These are phyloP conservation scores for Euphorbia tirucalli DNA, from an alignment of 345 rosid species.

Conservation along the genomic window DNA sequence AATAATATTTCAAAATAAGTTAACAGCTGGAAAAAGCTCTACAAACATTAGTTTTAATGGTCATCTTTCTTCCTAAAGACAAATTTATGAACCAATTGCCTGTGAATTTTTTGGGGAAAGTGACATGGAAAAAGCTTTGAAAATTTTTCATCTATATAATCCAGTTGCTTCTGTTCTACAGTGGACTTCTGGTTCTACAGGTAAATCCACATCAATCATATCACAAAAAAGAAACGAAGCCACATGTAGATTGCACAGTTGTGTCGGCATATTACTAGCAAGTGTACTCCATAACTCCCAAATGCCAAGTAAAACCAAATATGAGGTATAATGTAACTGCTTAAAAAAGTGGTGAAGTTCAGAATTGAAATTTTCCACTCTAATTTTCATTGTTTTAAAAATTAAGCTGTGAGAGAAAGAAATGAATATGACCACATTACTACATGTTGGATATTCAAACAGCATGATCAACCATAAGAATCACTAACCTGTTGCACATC, in stretches of 20 bases:
- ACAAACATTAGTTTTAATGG: background rate
- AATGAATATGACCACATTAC: background rate
- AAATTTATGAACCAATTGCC: background rate
- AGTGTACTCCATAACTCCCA: background rate
- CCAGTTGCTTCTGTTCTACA: conserved; percentile 3
- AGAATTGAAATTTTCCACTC: background rate
- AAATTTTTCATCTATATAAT: background rate
- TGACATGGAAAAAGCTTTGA: conserved; percentile 1
- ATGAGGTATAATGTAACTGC: background rate
- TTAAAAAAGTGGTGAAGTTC: background rate
- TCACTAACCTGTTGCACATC: conserved; percentile 71
- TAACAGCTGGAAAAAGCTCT: background rate
- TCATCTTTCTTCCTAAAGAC: background rate
- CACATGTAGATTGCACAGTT: background rate
- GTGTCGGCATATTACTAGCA: background rate
- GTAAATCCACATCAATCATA: background rate
- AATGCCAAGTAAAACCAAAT: conserved; percentile 5
- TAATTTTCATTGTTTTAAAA: background rate
- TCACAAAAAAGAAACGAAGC: background rate
- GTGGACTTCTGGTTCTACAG: too few species aligned
- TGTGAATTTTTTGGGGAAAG: background rate
- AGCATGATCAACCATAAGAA: conserved; percentile 4
- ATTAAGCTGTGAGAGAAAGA: background rate
- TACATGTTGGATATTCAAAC: background rate
- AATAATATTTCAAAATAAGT: background rate